Conservation (phyloP, 1,284 basidiomycete genomes). For the Neolentinus lepideus region DNA sequence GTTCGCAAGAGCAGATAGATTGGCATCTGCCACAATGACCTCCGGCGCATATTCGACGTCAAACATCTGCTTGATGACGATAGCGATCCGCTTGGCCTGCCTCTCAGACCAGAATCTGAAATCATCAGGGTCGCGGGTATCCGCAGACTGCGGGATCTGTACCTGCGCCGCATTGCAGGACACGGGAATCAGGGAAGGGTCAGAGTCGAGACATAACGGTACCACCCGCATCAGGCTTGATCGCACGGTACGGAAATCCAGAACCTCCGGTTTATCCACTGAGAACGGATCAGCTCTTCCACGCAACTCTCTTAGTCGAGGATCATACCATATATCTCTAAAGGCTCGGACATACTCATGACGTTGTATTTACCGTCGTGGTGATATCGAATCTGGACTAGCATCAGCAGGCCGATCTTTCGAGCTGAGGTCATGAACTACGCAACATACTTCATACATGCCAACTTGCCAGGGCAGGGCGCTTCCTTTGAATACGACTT, state of each 20-base stretch:
- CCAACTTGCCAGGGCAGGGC: slow-evolving; percentile 85
- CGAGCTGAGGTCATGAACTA: neutral
- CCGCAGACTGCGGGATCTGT: slow-evolving; percentile 16
- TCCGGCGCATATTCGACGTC: slow-evolving; percentile 84
- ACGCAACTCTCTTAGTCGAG: neutral
- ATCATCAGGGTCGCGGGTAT: slow-evolving; percentile 75
- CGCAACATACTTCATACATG: slow-evolving; percentile 70
- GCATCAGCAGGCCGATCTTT: neutral
- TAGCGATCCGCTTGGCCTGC: slow-evolving; percentile 85
- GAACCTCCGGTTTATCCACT: slow-evolving; percentile 63
- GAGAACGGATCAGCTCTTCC: slow-evolving; percentile 9
- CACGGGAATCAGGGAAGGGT: slow-evolving; percentile 74
- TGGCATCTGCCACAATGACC: slow-evolving; percentile 91
- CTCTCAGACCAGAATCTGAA: slow-evolving; percentile 89
- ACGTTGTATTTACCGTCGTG: slow-evolving; percentile 97
- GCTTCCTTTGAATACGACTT: slow-evolving; percentile 72
- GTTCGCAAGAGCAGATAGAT: slow-evolving; percentile 75
- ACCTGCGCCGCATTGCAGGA: slow-evolving; percentile 42
- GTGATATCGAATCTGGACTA: slow-evolving; percentile 66
- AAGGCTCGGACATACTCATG: slow-evolving; percentile 74
- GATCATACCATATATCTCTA: slow-evolving; percentile 77
- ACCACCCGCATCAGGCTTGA: slow-evolving; percentile 71
- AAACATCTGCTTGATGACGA: slow-evolving; percentile 74
- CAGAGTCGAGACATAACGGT: slow-evolving; percentile 79
- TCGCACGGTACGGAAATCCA: slow-evolving; percentile 62